Evolutionary conservation across 2,329 filamentous ascomycete species (phyloP), one percentile per base, ranked within the genome.

Genomic region (Gnomoniopsis sp.): DNA sequence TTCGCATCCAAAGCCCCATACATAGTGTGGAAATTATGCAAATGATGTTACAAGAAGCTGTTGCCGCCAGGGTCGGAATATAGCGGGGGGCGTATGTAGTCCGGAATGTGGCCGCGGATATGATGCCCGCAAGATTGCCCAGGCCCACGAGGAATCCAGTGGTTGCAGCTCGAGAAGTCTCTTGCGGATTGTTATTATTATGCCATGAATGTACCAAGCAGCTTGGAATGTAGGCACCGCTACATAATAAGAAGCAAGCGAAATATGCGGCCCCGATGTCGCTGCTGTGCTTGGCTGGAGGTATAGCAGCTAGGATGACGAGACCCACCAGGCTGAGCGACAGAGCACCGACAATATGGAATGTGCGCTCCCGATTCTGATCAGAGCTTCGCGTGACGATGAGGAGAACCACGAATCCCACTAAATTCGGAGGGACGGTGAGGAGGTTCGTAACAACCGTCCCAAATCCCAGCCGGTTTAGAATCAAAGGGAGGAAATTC

Each of bases 181-280:
- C 79, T 23, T 77, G 74, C 8, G 79, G 67, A 46, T 79, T 81
- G 64, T 82, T 82, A 61, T 81, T 82, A 57, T 81, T 81, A 59
- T 80, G 72, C 79, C 79, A 80, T 1, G 72, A 72, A 60, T 80
- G 74, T 4, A 81, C 73, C n/a, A 82, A 67, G 54, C 74, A 75
- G 3, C 72, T 75, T 0, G 77, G 75, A 15, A 79, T 78, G 62
- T 79, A 81, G 1, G 77, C 71, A 22, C 75, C 75, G 0, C 69
- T 64, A 1, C 76, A 75, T 54, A 82, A 68, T 3, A 82, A 67
- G 58, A 81, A 82, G 59, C 75, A 78, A 0, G 79, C 77, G 61
- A 81, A 81, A 57, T 81, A 82, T 2, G 77, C 76, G 0, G 79
- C 71, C 0, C 66, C 75, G 51, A 76, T 74, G 61, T 79, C 66